Base-by-base conservation (phyloP, 257 asterid genomes). In the Paulownia fortunei region DNA sequence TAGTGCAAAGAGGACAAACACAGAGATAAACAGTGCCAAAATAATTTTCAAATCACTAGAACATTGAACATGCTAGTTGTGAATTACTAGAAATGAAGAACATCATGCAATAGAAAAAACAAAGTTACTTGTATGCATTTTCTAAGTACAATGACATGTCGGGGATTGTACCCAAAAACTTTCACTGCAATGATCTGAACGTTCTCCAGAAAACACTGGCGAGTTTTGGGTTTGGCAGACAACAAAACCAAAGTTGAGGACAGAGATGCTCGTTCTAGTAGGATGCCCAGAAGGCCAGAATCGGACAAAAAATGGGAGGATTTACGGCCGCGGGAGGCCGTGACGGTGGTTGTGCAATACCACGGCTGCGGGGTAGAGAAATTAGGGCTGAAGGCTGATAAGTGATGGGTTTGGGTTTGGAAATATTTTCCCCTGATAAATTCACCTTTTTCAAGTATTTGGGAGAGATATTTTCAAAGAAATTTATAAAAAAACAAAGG, bases 21-120 rank as follows among this genome's bases (percentile, higher is more conserved):
- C 19, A 52, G 55, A 61, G 72, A 79, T 26, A 46, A 68, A 61
- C 47, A 62, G 0, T 9, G 27, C 49, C 32, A 49, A 36, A 42
- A 73, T 44, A 55, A 18, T 7, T n/a, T 62, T 18, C 34, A 12
- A 34, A 47, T 39, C 11, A 46, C 30, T 39, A 42, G 68, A 69
- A 68, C 13, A 65, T 15, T 37, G 59, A 56, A 69, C 11, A 46
- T 71, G 47, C 74, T 59, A 56, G 63, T 64, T 16, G 18, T 10
- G 61, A 64, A 55, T n/a, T 51, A 56, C 66, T 11, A 21, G 30
- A 54, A 24, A 73, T 30, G 36, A 58, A 66, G 56, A 51, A 58
- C 3, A 70, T 24, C 41, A 78, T 10, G 26, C 46, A 55, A 42
- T 26, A n/a, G 39, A n/a, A 21, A 39, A 11, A 36, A 23, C 13